Evolutionary conservation across 495 filamentous ascomycete genomes (phyloP).

Genomic region (Pseudomonodictys pantanalensis): DNA sequence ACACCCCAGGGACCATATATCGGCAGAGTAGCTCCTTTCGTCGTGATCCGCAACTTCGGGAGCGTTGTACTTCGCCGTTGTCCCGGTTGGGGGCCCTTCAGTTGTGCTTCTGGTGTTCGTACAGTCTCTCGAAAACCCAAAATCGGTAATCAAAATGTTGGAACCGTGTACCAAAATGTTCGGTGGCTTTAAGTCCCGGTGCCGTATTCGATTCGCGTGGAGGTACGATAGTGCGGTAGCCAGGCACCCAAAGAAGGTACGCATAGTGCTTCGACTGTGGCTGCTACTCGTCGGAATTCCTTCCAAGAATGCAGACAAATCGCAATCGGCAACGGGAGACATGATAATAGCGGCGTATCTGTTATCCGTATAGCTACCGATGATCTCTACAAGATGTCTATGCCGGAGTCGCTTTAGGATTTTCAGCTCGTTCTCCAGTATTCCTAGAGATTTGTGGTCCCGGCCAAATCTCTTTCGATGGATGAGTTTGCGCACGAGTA

Average conservation of each 20-base stretch:
- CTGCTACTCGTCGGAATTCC: background rate
- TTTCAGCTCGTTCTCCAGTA: conserved; percentile 16
- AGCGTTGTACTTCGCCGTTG: conserved; percentile 33
- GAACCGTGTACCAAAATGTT: conserved; percentile 44
- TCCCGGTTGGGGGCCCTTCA: conserved; percentile 16
- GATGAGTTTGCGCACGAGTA: conserved; percentile 14
- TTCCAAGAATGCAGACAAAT: conserved; percentile 13
- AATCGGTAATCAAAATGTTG: conserved; percentile 44
- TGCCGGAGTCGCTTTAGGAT: conserved; percentile 27
- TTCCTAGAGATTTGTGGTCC: conserved; percentile 5
- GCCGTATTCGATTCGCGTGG: conserved; percentile 40
- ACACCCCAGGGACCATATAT: conserved; percentile 48
- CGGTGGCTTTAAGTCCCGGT: conserved; percentile 48
- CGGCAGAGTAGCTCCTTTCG: conserved; percentile 36
- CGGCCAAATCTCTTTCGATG: conserved; percentile 5
- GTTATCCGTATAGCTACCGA: conserved; percentile 27
- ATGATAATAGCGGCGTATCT: conserved; percentile 39
- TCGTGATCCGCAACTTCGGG: conserved; percentile 38
- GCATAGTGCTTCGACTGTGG: background rate
- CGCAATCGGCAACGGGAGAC: conserved; percentile 41
- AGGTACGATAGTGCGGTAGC: conserved; percentile 41
- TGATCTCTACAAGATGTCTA: conserved; percentile 21
- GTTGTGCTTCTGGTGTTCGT: conserved; percentile 32
- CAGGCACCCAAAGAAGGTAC: conserved; percentile 45
- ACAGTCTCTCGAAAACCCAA: conserved; percentile 42